Evolutionary conservation across 345 rosid species (phyloP).

Genomic region (Anacardium occidentale): DNA sequence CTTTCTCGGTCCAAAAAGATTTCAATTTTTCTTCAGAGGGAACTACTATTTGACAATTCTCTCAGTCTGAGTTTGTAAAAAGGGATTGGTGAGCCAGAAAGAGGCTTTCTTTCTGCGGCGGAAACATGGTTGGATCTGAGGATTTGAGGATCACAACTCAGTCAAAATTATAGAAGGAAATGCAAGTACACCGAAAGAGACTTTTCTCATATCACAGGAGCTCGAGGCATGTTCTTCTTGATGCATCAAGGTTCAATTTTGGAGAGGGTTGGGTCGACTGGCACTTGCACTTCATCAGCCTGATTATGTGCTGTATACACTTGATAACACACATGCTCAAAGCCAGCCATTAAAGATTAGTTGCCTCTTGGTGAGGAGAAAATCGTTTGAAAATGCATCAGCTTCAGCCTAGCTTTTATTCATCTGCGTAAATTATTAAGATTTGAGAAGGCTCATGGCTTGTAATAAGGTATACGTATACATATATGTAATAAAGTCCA

Average conservation of each 20-base stretch:
- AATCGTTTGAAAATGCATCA: conserved; percentile 36
- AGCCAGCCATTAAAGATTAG: conserved; percentile 38
- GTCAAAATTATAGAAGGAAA: conserved; percentile 64
- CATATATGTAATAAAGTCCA: not conserved
- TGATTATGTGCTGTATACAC: conserved; percentile 41
- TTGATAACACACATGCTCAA: conserved; percentile 31
- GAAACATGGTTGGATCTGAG: conserved; percentile 66
- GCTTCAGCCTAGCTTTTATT: not conserved
- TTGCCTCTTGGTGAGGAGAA: conserved; percentile 47
- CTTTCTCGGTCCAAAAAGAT: conserved; percentile 9
- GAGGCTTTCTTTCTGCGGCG: conserved; percentile 49
- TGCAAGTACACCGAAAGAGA: conserved; percentile 56
- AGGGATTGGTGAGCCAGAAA: conserved; percentile 41
- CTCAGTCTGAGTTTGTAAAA: conserved; percentile 34
- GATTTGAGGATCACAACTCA: conserved; percentile 63
- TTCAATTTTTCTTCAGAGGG: conserved; percentile 54
- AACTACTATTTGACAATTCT: conserved; percentile 55
- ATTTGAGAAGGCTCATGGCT: not conserved
- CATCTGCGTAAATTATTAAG: too few relatives aligned
- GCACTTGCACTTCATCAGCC: conserved; percentile 54
- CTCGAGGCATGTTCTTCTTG: conserved; percentile 66
- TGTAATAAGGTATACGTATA: not conserved
- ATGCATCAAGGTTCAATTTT: conserved; percentile 42
- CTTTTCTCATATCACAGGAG: conserved; percentile 60
- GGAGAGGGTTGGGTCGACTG: conserved; percentile 47